Evolutionary conservation across 768 basidiomycete species (phyloP), one percentile per base, ranked within the genome.

Genomic region (Neoboletus subvelutipes): DNA sequence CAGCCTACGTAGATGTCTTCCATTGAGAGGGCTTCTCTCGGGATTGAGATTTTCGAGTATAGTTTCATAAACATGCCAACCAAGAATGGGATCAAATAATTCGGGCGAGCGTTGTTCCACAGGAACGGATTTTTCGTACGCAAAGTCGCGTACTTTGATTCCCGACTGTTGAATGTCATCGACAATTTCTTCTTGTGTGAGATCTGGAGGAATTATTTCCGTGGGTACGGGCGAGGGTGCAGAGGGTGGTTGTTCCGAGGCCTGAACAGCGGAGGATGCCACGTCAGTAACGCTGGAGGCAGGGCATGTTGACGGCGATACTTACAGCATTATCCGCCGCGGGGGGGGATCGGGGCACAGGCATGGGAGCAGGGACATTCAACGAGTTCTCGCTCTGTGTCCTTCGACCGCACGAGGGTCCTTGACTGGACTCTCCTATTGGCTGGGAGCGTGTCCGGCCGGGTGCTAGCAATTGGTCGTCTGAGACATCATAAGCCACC

Each of bases 101-200:
- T 72, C 71, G 1, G 60, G 58, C 8, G 71, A 64, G 33, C 46
- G 42, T 29, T 63, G 47, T 11, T 60, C 57, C 28, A 47, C n/a
- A 2, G 70, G 63, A 6, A 58, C 10, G 2, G 54, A 24, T 11
- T 43, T 26, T 56, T 72, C 72, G 24, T 63, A 57, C 13, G 62
- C 70, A 53, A 73, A 72, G 58, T 72, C 71, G 70, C 71, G 62
- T 40, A 71, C 67, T 61, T 63, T 71, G 49, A 70, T 59, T 29
- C 71, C 71, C 11, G 50, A 61, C 31, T 56, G 57, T 45, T 71
- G 66, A 24, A 71, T 70, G 13, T 72, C 71, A 20, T 55, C 41
- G n/a, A 72, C 70, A 7, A 73, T 73, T 56, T 72, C 71, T 39
- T 71, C 70, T 43, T 66, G 68, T 1, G 70, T 72, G 37, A 71